Evolutionary conservation across 805 yeast genomes (phyloP).

Genomic region (Pichia cephalocereana): DNA sequence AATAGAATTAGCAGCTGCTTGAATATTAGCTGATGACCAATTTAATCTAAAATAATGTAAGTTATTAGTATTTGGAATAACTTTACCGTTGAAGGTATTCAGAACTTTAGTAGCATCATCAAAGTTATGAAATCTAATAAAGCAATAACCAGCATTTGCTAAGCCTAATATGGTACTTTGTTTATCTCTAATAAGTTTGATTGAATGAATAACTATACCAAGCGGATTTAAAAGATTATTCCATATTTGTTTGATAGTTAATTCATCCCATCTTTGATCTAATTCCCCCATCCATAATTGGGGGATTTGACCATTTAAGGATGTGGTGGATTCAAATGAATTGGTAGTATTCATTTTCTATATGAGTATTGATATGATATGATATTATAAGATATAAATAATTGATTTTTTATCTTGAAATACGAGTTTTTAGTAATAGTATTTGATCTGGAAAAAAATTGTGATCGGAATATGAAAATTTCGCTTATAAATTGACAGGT

Average conservation of each 20-base stretch:
- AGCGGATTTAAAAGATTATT: slow-evolving; percentile 38
- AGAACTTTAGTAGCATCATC: slow-evolving; percentile 60
- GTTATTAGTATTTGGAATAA: slow-evolving; percentile 56
- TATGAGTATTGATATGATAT: too few relatives aligned
- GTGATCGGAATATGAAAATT: too few relatives aligned
- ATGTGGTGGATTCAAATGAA: not conserved
- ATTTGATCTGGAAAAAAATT: too few relatives aligned
- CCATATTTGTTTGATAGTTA: slow-evolving; percentile 62
- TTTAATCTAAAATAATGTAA: slow-evolving; percentile 54
- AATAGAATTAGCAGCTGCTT: slow-evolving; percentile 15
- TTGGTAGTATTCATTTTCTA: not conserved
- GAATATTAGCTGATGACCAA: slow-evolving; percentile 52
- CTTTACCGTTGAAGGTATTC: slow-evolving; percentile 51
- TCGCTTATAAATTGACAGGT: too few relatives aligned
- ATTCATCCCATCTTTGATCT: slow-evolving; percentile 78
- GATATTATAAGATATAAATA: too few relatives aligned
- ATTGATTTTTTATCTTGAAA: too few relatives aligned
- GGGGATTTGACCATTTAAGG: slow-evolving; percentile 18
- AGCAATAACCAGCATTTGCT: slow-evolving; percentile 67
- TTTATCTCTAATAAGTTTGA: slow-evolving; percentile 68
- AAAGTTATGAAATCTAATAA: slow-evolving; percentile 59
- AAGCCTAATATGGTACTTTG: slow-evolving; percentile 25
- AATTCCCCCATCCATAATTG: slow-evolving; percentile 88
- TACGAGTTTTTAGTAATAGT: too few relatives aligned
- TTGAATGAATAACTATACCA: slow-evolving; percentile 39